Base-by-base conservation (phyloP, 345 rosid species). In the Salix purpurea region DNA sequence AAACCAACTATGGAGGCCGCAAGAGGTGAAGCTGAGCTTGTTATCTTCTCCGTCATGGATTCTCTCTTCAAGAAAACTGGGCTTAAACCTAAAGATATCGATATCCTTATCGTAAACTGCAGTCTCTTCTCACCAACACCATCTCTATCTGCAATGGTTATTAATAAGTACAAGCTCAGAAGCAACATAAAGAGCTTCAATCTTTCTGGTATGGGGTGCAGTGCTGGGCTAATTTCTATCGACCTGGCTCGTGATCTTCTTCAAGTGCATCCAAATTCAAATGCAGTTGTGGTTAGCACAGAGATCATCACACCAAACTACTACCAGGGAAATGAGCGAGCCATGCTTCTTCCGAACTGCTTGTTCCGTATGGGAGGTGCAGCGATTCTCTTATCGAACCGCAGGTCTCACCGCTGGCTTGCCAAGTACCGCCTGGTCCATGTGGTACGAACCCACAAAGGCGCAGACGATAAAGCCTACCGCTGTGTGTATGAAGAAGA, bases 341-440 rank as follows among this genome's bases (percentile, higher is more conserved):
- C 90, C n/a, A 88, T 90, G 97, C 85, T 88, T 67, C 85, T 90
- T 21, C 81, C 85, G 2, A 90, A 86, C 78, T 91, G 91, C 67
- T 89, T 91, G 40, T 90, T 89, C 66, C 85, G 91, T n/a, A 86
- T 90, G 91, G 96, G 93, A 14, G 83, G 90, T 19, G 89, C 94
- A 2, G 91, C 91, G 1, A 42, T 90, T 10, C 79, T 90, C 21
- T 66, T 91, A 79, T 84, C 96, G 26, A 91, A 80, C 84, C 81
- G 86, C 75, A 9, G 71, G 30, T 76, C 83, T n/a, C 73, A 80
- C 46, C 26, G 73, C 16, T 69, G 72, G 24, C 67, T 28, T 32
- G 89, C 94, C 56, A 92, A 90, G 79, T 87, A 86, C 75, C 81
- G 85, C 34, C 83, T 87, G 26, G 83, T 85, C 46, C 83, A 87